phyloP scores from a whole-genome alignment of 192 early-diverging fungal species.

The Rhizoclosmatium globosum region DNA sequence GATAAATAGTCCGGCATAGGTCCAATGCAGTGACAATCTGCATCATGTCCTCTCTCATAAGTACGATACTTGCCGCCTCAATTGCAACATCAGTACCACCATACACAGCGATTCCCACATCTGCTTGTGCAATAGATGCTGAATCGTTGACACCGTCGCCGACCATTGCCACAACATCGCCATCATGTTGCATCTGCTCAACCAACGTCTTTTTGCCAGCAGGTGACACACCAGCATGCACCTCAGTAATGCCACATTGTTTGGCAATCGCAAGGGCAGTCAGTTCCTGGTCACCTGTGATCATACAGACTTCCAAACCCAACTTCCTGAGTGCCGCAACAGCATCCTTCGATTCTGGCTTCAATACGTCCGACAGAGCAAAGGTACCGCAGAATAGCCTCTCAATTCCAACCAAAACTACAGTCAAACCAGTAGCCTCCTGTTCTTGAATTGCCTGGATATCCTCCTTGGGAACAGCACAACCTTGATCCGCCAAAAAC shows the following conservation, averaged over 20 bases:
- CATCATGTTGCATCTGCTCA: constrained; percentile 68
- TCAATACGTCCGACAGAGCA: constrained; percentile 86
- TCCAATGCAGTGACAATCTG: constrained; percentile 90
- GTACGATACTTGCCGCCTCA: constrained; percentile 91
- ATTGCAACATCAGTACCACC: constrained; percentile 96
- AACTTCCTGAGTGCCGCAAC: constrained; percentile 76
- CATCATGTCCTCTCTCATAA: constrained; percentile 87
- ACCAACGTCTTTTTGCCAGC: constrained; percentile 88
- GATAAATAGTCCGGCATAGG: constrained; percentile 84
- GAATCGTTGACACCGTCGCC: constrained; percentile 98
- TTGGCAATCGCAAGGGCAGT: constrained; percentile 85
- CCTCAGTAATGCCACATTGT: constrained; percentile 82
- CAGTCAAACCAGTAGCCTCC: constrained; percentile 77
- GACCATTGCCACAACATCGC: constrained; percentile 82
- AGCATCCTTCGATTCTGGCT: constrained; percentile 76
- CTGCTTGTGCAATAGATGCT: constrained; percentile 83
- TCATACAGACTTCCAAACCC: constrained; percentile 86
- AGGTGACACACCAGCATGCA: constrained; percentile 91
- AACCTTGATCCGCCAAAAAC: constrained; percentile 4
- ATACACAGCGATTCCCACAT: constrained; percentile 89
- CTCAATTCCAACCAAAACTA: constrained; percentile 78
- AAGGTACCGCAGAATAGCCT: constrained; percentile 43
- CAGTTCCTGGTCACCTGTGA: constrained; percentile 90
- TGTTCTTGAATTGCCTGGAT: constrained; percentile 73
- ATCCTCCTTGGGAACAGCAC: constrained; percentile 40